Conservation (phyloP, 768 basidiomycete genomes). For the Termitomyces sp. region DNA sequence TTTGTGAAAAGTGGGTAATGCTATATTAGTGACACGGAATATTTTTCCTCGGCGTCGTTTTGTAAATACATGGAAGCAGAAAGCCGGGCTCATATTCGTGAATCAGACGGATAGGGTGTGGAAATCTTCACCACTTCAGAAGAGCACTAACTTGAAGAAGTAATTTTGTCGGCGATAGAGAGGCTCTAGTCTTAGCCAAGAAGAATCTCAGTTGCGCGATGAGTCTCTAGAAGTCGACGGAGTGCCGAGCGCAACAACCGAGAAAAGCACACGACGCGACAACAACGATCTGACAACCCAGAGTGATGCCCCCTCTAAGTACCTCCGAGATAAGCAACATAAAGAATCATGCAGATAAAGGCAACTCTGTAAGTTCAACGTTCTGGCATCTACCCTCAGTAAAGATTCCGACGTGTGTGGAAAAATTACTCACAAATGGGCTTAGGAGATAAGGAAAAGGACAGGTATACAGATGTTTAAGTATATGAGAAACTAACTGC, state of each 20-base stretch:
- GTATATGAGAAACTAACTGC: too few relatives aligned
- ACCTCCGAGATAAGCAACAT: not conserved
- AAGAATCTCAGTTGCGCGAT: not conserved
- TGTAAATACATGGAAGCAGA: not conserved
- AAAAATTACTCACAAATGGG: not conserved
- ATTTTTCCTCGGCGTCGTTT: not conserved
- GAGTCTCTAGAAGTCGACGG: not conserved
- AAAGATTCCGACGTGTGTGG: not conserved
- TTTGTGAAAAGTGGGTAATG: not conserved
- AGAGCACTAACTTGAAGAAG: too few relatives aligned
- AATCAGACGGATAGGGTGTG: not conserved
- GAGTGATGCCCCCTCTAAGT: not conserved
- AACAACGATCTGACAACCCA: not conserved
- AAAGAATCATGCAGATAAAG: not conserved
- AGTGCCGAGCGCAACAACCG: not conserved
- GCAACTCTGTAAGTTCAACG: not conserved
- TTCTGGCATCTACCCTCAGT: not conserved
- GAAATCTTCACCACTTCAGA: too few relatives aligned
- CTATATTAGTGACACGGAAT: not conserved
- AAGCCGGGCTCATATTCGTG: not conserved
- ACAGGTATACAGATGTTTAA: not conserved
- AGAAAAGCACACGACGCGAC: not conserved
- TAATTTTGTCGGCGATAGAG: not conserved
- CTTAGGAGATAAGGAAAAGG: not conserved
- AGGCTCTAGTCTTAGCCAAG: not conserved